These are phyloP conservation scores for Rosa persica DNA, from an alignment of 306 rosid genomes.

Conservation along the genomic window DNA sequence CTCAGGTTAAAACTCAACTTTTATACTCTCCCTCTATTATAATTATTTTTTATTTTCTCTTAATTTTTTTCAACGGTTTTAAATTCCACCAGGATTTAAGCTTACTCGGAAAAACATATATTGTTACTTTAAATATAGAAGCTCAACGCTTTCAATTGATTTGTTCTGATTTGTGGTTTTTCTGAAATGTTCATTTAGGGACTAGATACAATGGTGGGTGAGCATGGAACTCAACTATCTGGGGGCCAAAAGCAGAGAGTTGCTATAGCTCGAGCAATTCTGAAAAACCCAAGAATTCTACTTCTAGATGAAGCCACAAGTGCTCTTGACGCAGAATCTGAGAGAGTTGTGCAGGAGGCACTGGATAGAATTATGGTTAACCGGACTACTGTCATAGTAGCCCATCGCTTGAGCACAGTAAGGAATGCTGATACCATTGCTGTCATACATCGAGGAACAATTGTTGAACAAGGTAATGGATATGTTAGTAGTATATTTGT, in stretches of 20 bases:
- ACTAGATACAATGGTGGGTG: constrained; percentile 67
- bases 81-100: neutral
- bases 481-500: neutral
- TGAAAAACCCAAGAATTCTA: constrained; percentile 65
- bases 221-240: constrained; percentile 68
- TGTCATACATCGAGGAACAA: constrained; percentile 61
- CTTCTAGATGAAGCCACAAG: constrained; percentile 1
- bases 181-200: constrained; percentile 32
- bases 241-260: constrained; percentile 57
- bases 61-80: neutral
- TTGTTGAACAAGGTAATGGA: constrained; percentile 57
- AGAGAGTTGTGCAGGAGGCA: constrained; percentile 7
- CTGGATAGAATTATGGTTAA: constrained; percentile 1
- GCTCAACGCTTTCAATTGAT: neutral
- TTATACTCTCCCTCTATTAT: neutral
- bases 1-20: constrained; percentile 28
- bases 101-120: neutral
- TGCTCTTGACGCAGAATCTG: neutral
- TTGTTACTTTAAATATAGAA: neutral
- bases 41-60: neutral
- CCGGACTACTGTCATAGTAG: constrained; percentile 67
- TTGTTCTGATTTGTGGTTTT: neutral
- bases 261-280: constrained; percentile 53
- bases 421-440: constrained; percentile 57
- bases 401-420: constrained; percentile 69